phyloP scores from a whole-genome alignment of 169 alveolate genomes.

The Babesia ovata region DNA sequence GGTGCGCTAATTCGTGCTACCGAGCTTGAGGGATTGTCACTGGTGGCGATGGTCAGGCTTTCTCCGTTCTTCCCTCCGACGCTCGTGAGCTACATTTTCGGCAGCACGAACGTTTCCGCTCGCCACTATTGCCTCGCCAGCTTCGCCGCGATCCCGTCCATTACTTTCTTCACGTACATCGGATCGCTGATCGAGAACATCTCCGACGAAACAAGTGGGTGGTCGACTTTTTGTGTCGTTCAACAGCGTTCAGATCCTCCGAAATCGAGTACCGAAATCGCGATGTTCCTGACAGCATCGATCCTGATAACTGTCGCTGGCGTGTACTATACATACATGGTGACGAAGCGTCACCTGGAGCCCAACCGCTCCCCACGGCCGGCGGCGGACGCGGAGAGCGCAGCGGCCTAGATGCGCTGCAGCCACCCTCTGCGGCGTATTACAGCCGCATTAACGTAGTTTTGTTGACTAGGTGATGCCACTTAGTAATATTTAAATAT shows the following conservation, averaged over 20 bases:
- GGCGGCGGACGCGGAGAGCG: constrained; percentile 16
- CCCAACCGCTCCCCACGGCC: constrained; percentile 15
- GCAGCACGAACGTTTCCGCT: constrained; percentile 51
- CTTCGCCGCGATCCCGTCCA: constrained; percentile 54
- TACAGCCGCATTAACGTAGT: background rate
- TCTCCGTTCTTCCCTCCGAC: constrained; percentile 71
- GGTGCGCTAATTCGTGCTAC: constrained; percentile 51
- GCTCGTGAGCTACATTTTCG: constrained; percentile 63
- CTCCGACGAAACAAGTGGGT: constrained; percentile 38
- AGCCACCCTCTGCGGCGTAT: background rate
- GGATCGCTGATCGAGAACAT: constrained; percentile 57
- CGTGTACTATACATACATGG: constrained; percentile 44
- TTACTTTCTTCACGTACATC: constrained; percentile 43
- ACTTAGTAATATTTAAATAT: background rate
- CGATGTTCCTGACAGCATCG: constrained; percentile 16
- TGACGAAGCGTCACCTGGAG: constrained; percentile 47
- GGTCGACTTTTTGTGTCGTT: background rate
- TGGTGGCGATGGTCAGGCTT: constrained; percentile 63
- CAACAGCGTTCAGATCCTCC: constrained; percentile 10
- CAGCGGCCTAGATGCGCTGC: background rate
- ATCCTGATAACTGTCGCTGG: constrained; percentile 39
- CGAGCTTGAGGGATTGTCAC: constrained; percentile 49
- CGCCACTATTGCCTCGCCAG: constrained; percentile 40
- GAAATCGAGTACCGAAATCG: constrained; percentile 14
- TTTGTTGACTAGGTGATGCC: background rate